Base-by-base conservation (phyloP, 257 asterid genomes). In the Schizonepeta tenuifolia region DNA sequence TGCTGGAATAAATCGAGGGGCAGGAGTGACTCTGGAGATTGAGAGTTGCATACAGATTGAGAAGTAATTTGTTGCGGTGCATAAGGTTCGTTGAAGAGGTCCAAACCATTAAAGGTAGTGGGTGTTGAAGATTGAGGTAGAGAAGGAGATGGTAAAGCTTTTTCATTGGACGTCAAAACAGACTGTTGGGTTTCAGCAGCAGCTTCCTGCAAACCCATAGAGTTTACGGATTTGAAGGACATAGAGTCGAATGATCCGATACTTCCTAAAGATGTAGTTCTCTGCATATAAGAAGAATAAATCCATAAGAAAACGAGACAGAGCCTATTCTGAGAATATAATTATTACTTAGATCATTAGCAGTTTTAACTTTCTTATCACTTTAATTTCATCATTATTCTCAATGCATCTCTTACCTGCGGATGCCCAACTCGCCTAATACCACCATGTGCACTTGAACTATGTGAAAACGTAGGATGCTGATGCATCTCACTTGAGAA, bases 71-170 rank as follows among this genome's bases (percentile, higher is more conserved):
- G 60, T 79, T 83, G 79, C 10, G 75, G 71, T 20, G 80, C 83
- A 78, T 62, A 79, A 13, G 89, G 83, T 68, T 84, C 80, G 78
- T 60, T 77, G 66, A 80, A 86, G 59, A 87, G 86, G 81, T 88
- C 90, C 69, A 83, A 49, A 72, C 82, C 80, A 67, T 70, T 75
- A 69, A 72, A 77, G 60, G 76, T 62, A 77, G 75, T 35, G 24
- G 76, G 21, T 36, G 41, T 44, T 61, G 83, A 78, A 47, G 80
- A 62, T 40, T 65, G 81, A 14, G 81, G 80, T 60, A 55, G 67
- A 80, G 85, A 77, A 50, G 87, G 73, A 14, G 67, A 17, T 57
- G 85, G 58, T 44, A 82, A 74, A 58, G 69, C 43, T 24, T 71
- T 69, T 41, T 73, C 82, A 51, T 49, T 65, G 31, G 77, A 75